Evolutionary conservation across 768 basidiomycete species (phyloP).

Genomic region (Naganishia antarctica): DNA sequence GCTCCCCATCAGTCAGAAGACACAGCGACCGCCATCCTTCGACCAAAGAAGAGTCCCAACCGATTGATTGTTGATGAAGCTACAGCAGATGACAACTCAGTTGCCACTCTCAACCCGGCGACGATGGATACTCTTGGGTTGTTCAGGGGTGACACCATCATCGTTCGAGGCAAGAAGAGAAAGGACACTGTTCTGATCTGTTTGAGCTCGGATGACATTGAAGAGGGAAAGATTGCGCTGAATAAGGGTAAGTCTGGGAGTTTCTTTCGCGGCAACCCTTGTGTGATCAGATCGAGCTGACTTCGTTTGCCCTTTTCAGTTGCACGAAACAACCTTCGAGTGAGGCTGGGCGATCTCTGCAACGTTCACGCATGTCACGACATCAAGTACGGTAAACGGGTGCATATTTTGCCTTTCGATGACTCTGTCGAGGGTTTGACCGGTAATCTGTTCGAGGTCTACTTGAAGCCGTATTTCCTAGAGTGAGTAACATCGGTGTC

Average conservation of each 20-base stretch:
- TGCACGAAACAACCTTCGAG: constrained; percentile 96
- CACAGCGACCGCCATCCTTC: constrained; percentile 85
- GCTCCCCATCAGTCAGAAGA: constrained; percentile 57
- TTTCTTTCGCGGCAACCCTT: background rate
- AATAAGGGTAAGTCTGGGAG: constrained; percentile 65
- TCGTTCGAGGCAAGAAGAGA: constrained; percentile 92
- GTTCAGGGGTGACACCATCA: constrained; percentile 95
- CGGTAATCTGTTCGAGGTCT: constrained; percentile 97
- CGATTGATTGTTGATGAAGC: constrained; percentile 96
- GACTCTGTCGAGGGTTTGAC: constrained; percentile 97
- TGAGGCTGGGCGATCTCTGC: constrained; percentile 94
- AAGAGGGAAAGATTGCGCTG: constrained; percentile 95
- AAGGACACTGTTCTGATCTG: constrained; percentile 97
- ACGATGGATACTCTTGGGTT: constrained; percentile 92
- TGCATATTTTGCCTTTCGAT: constrained; percentile 94
- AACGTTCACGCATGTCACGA: constrained; percentile 93
- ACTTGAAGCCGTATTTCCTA: constrained; percentile 96
- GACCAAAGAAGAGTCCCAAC: constrained; percentile 98
- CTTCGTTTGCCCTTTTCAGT: constrained; percentile 53
- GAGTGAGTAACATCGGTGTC: constrained; percentile 54
- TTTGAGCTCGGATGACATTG: constrained; percentile 88
- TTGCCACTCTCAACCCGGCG: constrained; percentile 88
- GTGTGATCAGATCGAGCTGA: background rate
- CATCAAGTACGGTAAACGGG: constrained; percentile 97
- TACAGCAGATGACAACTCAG: constrained; percentile 93